A percentile compares a stretch with the other conserved stretches of the same genome.
phyloP scores from a whole-genome alignment of 2,329 filamentous ascomycete genomes.

The Chrysosporium queenslandicum region DNA sequence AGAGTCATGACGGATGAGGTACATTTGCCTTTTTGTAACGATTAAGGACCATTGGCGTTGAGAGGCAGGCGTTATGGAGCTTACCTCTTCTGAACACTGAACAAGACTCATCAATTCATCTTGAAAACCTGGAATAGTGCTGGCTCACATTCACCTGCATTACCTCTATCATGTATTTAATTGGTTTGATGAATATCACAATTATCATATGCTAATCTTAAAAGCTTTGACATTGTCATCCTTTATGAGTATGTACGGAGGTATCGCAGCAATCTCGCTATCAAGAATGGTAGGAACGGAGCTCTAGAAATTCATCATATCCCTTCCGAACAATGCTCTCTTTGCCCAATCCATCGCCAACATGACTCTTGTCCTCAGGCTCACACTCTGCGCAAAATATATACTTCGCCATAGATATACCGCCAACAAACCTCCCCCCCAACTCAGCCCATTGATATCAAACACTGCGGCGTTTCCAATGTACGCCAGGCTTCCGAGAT shows the following conservation, averaged over 20 bases:
- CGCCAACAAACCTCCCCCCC: slow-evolving; percentile 76
- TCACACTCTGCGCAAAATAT: slow-evolving; percentile 96
- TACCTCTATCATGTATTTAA: background rate
- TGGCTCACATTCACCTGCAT: background rate
- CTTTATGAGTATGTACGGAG: too few relatives aligned
- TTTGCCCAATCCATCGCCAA: slow-evolving; percentile 99
- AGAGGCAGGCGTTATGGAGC: slow-evolving; percentile 1
- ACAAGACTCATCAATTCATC: background rate
- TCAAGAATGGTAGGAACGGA: too few relatives aligned
- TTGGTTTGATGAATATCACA: too few relatives aligned
- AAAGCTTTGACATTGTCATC: too few relatives aligned
- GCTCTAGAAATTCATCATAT: slow-evolving; percentile 45
- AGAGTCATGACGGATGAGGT: background rate
- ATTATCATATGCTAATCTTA: too few relatives aligned
- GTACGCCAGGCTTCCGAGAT: slow-evolving; percentile 86
- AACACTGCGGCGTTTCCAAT: slow-evolving; percentile 95
- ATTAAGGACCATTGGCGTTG: background rate
- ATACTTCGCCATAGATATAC: slow-evolving; percentile 94
- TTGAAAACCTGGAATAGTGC: background rate
- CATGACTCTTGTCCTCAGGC: slow-evolving; percentile 74
- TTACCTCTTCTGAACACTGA: background rate
- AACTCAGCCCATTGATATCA: slow-evolving; percentile 68
- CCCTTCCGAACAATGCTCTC: slow-evolving; percentile 82
- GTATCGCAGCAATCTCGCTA: too few relatives aligned
- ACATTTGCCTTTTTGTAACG: background rate